Conservation (phyloP, 1,284 basidiomycete species). For the Porogramme epimiltina region DNA sequence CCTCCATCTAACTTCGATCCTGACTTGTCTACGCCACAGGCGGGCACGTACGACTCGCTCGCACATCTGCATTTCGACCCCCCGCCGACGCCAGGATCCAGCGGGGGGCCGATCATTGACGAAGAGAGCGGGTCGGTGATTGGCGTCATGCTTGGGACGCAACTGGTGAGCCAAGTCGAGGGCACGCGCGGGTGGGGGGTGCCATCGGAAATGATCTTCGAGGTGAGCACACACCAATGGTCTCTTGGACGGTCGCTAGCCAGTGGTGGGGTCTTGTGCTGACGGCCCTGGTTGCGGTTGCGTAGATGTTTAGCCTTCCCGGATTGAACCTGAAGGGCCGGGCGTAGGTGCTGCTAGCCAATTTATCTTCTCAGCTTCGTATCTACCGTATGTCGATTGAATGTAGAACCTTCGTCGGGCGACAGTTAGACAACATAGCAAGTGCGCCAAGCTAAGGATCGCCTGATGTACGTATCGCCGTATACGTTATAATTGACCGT, state of each 20-base stretch:
- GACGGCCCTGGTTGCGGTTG: not conserved
- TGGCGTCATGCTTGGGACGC: constrained; percentile 66
- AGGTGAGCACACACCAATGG: constrained; percentile 41
- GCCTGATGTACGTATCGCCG: too few species aligned
- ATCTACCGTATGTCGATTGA: too few species aligned
- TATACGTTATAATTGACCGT: too few species aligned
- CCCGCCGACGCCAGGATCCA: constrained; percentile 67
- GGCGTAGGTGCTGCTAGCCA: too few species aligned
- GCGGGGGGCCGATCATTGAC: constrained; percentile 73
- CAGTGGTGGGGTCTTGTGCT: not conserved
- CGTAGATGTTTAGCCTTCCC: constrained; percentile 53
- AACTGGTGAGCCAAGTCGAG: constrained; percentile 58
- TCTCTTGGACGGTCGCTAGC: not conserved
- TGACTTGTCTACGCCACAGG: too few species aligned
- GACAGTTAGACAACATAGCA: too few species aligned
- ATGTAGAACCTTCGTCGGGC: too few species aligned
- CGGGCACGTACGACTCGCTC: constrained; percentile 72
- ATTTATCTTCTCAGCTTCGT: too few species aligned
- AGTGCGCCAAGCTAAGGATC: too few species aligned
- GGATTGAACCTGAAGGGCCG: constrained; percentile 31
- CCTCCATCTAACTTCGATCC: too few species aligned
- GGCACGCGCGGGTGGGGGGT: constrained; percentile 70
- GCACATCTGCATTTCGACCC: constrained; percentile 59
- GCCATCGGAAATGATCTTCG: constrained; percentile 68
- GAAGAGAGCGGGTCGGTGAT: constrained; percentile 66